These are phyloP conservation scores for Terana coerulea DNA, from an alignment of 768 basidiomycete genomes.

Conservation along the genomic window DNA sequence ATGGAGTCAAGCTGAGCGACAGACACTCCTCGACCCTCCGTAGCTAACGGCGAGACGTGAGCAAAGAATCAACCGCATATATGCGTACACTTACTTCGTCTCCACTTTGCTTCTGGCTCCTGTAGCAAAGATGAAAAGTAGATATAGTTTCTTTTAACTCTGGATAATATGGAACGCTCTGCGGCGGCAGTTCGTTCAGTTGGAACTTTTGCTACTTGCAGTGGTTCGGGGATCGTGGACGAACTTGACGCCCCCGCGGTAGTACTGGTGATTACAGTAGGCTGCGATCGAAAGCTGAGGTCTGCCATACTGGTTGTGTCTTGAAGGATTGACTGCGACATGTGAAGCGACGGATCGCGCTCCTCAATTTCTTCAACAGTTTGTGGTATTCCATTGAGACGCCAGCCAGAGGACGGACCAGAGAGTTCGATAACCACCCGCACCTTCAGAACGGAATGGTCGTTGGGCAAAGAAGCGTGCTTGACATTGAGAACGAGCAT, in stretches of 20 bases:
- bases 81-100: constrained; percentile 55
- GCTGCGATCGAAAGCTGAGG: constrained; percentile 62
- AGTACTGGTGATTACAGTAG: constrained; percentile 49
- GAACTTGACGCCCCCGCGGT: constrained; percentile 41
- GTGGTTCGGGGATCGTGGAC: constrained; percentile 23
- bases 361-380: constrained; percentile 61
- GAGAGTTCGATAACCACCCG: constrained; percentile 78
- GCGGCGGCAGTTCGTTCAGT: constrained; percentile 51
- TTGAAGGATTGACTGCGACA: constrained; percentile 62
- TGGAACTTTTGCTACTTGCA: constrained; percentile 34
- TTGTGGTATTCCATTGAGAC: constrained; percentile 84
- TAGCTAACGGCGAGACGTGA: constrained; percentile 40
- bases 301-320: constrained; percentile 70
- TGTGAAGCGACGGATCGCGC: constrained; percentile 59
- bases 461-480: constrained; percentile 67
- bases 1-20: constrained; percentile 96
- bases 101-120: constrained; percentile 98
- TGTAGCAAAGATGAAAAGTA: constrained; percentile 97
- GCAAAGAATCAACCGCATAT: constrained; percentile 1
- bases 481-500: constrained; percentile 59
- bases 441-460: constrained; percentile 80
- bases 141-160: constrained; percentile 91
- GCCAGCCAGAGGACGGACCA: constrained; percentile 66
- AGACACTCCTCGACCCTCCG: constrained; percentile 86
- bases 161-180: constrained; percentile 79